phyloP scores from a whole-genome alignment of 2,329 filamentous ascomycete species.

The Hypoxylon sp. region DNA sequence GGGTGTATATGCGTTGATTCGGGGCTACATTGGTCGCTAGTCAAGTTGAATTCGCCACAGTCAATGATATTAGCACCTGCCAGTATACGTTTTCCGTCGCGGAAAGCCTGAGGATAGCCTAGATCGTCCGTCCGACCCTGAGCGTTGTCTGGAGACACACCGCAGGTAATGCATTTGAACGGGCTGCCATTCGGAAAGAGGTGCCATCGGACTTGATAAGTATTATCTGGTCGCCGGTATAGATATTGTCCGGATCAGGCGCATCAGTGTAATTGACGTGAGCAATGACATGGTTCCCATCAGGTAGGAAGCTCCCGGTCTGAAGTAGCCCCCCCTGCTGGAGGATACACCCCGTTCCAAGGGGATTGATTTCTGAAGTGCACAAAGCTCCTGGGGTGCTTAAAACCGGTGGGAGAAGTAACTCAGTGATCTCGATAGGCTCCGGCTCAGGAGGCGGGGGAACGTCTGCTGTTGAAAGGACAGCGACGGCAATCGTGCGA shows the following conservation, averaged over 20 bases:
- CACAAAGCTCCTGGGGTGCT: slow-evolving; percentile 16
- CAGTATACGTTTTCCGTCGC: slow-evolving; percentile 55
- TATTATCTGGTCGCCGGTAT: slow-evolving; percentile 58
- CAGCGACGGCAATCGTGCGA: background rate
- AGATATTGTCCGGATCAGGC: slow-evolving; percentile 58
- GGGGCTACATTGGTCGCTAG: slow-evolving; percentile 55
- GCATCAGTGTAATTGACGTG: slow-evolving; percentile 59
- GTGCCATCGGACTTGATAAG: slow-evolving; percentile 59
- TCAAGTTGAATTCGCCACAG: slow-evolving; percentile 53
- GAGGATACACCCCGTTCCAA: slow-evolving; percentile 31
- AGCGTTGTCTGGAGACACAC: slow-evolving; percentile 54
- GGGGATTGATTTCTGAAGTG: slow-evolving; percentile 20
- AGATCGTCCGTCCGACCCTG: slow-evolving; percentile 37
- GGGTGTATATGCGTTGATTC: slow-evolving; percentile 57
- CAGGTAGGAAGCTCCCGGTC: slow-evolving; percentile 56
- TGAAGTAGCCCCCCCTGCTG: slow-evolving; percentile 40
- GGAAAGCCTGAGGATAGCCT: slow-evolving; percentile 61
- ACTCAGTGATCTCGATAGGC: slow-evolving; percentile 32
- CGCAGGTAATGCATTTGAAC: slow-evolving; percentile 64
- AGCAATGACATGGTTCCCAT: slow-evolving; percentile 59
- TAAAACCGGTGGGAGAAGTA: slow-evolving; percentile 31
- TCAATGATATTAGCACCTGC: slow-evolving; percentile 55
- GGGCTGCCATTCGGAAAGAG: slow-evolving; percentile 59
- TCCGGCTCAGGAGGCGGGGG: slow-evolving; percentile 30
- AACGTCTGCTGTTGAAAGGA: slow-evolving; percentile 7